These are phyloP conservation scores for Malassezia furfur DNA, from an alignment of 1,284 basidiomycete species.

Conservation along the genomic window DNA sequence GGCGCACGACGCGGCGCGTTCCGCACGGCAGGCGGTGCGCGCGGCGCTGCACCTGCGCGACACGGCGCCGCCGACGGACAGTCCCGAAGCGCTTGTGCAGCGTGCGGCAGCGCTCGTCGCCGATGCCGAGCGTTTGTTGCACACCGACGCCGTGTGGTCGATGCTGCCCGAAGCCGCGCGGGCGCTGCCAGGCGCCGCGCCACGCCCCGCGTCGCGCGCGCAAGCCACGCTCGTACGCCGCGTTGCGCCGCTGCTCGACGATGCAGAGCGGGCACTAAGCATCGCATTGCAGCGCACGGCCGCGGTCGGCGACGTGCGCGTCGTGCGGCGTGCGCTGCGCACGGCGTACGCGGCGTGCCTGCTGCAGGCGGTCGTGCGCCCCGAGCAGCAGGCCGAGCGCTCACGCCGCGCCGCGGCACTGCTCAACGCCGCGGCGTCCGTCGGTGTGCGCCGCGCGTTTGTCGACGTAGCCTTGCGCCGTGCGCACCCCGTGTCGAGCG, in stretches of 20 bases:
- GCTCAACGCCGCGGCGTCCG: constrained; percentile 9
- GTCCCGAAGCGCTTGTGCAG: neutral
- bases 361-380: neutral
- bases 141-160: constrained; percentile 31
- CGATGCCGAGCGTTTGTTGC: constrained; percentile 15
- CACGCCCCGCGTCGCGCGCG: neutral
- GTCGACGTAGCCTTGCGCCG: constrained; percentile 5
- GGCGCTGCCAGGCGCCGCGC: constrained; percentile 20
- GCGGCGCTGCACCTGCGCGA: neutral
- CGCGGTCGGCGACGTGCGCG: constrained; percentile 5
- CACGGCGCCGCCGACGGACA: too few species aligned
- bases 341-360: neutral
- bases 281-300: neutral
- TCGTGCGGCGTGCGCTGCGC: constrained; percentile 4
- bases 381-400: neutral
- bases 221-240: neutral
- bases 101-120: constrained; percentile 14
- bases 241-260: neutral
- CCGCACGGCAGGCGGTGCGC: neutral
- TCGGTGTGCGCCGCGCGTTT: constrained; percentile 10
- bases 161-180: constrained; percentile 37
- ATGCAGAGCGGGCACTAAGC: neutral
- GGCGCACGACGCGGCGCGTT: neutral
- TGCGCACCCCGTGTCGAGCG: neutral
- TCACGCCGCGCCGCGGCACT: neutral